Evolutionary conservation across 1,139 yeast species (phyloP).

Genomic region (Debaryomyces udenii): DNA sequence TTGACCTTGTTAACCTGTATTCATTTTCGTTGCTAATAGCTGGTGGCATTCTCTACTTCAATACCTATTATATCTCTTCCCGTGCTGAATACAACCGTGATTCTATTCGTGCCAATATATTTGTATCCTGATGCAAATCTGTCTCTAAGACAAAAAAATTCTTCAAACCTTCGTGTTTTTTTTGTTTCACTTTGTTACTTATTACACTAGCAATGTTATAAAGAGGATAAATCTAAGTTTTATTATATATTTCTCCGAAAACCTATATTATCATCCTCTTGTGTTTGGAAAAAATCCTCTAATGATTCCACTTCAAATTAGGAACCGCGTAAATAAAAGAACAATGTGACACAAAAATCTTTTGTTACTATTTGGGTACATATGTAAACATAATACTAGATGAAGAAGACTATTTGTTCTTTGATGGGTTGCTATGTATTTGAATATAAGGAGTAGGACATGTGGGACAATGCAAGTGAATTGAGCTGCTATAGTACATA

Average conservation of each 20-base stretch:
- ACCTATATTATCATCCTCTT: conserved; percentile 9
- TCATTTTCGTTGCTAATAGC: conserved; percentile 48
- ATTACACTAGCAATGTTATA: conserved; percentile 7
- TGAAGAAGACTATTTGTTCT: conserved; percentile 1
- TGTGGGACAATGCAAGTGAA: neutral
- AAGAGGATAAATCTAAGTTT: neutral
- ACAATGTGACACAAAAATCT: conserved; percentile 9
- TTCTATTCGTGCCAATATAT: conserved; percentile 1
- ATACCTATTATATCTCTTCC: neutral
- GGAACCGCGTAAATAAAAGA: conserved; percentile 14
- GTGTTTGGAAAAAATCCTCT: conserved; percentile 9
- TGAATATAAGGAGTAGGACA: neutral
- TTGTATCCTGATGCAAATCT: conserved; percentile 6
- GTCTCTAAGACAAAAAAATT: conserved; percentile 1
- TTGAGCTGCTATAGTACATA: no score
- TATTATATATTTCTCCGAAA: conserved; percentile 4
- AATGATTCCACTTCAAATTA: conserved; percentile 10
- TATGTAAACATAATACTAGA: conserved; percentile 7
- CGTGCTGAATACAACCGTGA: conserved; percentile 1
- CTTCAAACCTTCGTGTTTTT: neutral
- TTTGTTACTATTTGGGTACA: conserved; percentile 7
- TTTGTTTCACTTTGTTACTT: neutral
- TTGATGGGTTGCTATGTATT: neutral
- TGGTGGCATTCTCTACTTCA: conserved; percentile 33
- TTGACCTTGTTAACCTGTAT: conserved; percentile 38